A percentile compares a stretch with the other conserved stretches of the same genome.
These are phyloP conservation scores for Peronosclerospora sorghi DNA, from an alignment of 352 stramenopile species.

Conservation along the genomic window DNA sequence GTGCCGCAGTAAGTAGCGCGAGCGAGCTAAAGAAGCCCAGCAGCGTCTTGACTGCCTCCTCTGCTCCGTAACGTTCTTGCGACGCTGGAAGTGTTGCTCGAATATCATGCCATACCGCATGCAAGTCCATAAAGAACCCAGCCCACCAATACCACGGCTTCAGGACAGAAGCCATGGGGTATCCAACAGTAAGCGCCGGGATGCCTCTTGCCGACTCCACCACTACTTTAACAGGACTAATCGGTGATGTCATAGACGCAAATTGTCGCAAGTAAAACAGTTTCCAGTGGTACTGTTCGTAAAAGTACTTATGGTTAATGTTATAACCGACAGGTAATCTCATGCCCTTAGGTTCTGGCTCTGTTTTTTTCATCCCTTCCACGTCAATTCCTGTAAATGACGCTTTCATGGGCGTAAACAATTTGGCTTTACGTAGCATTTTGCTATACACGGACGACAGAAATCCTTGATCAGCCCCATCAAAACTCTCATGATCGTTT, in stretches of 20 bases:
- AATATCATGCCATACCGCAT: slow-evolving; percentile 79
- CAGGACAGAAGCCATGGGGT: slow-evolving; percentile 77
- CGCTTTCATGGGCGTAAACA: slow-evolving; percentile 54
- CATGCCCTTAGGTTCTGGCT: slow-evolving; percentile 48
- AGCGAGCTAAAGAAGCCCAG: slow-evolving; percentile 42
- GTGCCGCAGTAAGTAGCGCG: slow-evolving; percentile 40
- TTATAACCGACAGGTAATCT: slow-evolving; percentile 81
- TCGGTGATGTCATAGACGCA: slow-evolving; percentile 77
- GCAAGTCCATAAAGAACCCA: slow-evolving; percentile 68
- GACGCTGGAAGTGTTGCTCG: slow-evolving; percentile 52
- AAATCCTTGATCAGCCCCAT: slow-evolving; percentile 80
- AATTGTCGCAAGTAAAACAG: slow-evolving; percentile 79
- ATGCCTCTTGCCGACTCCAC: slow-evolving; percentile 71
- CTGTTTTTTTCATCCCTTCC: slow-evolving; percentile 30
- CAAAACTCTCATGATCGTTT: slow-evolving; percentile 53
- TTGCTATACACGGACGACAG: slow-evolving; percentile 81
- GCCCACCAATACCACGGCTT: slow-evolving; percentile 87
- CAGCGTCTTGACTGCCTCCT: slow-evolving; percentile 62
- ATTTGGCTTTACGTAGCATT: slow-evolving; percentile 49
- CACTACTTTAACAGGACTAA: slow-evolving; percentile 77
- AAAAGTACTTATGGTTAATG: slow-evolving; percentile 88
- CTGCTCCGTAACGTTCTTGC: slow-evolving; percentile 56
- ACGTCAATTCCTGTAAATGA: slow-evolving; percentile 18
- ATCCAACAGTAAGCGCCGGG: slow-evolving; percentile 72
- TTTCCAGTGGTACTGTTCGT: slow-evolving; percentile 85